Conservation (phyloP, 208 protist species). For the Leishmania tarentolae region DNA sequence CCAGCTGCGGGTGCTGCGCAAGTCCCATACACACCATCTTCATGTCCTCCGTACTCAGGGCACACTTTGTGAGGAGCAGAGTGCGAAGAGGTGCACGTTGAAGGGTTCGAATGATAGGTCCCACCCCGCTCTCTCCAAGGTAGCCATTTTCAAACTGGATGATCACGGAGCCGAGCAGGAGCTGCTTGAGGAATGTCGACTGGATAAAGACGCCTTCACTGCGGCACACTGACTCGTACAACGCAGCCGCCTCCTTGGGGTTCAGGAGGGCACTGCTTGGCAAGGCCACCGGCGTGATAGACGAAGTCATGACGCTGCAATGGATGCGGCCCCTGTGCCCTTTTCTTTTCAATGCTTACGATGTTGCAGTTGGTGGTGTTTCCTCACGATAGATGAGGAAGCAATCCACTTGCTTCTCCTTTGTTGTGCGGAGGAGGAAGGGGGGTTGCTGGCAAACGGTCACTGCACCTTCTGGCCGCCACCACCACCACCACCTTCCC, state of each 20-base stretch:
- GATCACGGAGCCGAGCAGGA: conserved; percentile 43
- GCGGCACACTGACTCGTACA: conserved; percentile 64
- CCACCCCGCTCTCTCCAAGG: conserved; percentile 73
- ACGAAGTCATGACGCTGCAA: neutral
- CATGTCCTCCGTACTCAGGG: conserved; percentile 55
- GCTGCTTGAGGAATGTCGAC: conserved; percentile 66
- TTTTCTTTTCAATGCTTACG: too few species aligned
- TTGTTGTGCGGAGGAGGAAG: too few species aligned
- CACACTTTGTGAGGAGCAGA: conserved; percentile 57
- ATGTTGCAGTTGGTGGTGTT: too few species aligned
- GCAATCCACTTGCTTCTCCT: too few species aligned
- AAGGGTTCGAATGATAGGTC: conserved; percentile 71
- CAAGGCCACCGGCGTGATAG: neutral
- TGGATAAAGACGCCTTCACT: conserved; percentile 27
- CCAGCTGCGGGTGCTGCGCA: conserved; percentile 54
- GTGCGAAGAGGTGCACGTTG: conserved; percentile 47
- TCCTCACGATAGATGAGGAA: too few species aligned
- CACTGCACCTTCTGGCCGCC: too few species aligned
- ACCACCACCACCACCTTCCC: neutral
- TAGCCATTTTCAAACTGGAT: conserved; percentile 86
- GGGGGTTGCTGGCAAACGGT: too few species aligned
- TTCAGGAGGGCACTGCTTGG: conserved; percentile 28
- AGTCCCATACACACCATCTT: conserved; percentile 54
- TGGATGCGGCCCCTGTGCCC: too few species aligned
- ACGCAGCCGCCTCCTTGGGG: conserved; percentile 36